Conservation (phyloP, 2,329 filamentous ascomycete genomes). For the Helotiales sp. region DNA sequence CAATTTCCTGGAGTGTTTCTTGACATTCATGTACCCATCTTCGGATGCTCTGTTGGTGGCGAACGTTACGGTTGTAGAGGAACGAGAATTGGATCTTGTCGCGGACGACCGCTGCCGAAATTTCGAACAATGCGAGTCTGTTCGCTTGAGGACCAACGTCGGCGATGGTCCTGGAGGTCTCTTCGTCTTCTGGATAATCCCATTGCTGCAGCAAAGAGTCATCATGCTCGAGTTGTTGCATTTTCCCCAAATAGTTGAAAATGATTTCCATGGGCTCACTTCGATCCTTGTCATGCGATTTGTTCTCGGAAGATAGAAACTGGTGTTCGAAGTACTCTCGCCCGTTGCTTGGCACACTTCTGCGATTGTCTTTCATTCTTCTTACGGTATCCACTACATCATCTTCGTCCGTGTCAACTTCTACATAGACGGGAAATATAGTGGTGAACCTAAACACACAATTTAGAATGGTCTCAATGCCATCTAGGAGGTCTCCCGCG, state of each 20-base stretch:
- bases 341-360: background rate
- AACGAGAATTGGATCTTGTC: conserved; percentile 30
- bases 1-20: background rate
- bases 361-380: background rate
- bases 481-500: background rate
- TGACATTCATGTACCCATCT: conserved; percentile 21
- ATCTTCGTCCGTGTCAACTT: background rate
- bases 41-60: conserved; percentile 24
- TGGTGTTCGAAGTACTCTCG: background rate
- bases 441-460: background rate
- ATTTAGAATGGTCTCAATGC: background rate
- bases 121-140: conserved; percentile 28
- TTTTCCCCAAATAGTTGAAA: conserved; percentile 55
- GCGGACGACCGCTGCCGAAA: conserved; percentile 26
- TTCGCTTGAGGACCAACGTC: conserved; percentile 15
- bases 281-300: background rate
- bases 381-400: background rate
- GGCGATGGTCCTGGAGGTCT: conserved; percentile 11
- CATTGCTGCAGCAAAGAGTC: conserved; percentile 41
- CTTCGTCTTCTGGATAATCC: conserved; percentile 26
- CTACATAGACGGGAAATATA: background rate
- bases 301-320: background rate
- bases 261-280: conserved; percentile 49
- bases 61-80: conserved; percentile 25
- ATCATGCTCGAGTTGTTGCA: conserved; percentile 51